Percentiles rank a stretch among this genome's conserved stretches.
phyloP scores from a whole-genome alignment of 176 grass and related monocot species.

The Oryza officinalis region DNA sequence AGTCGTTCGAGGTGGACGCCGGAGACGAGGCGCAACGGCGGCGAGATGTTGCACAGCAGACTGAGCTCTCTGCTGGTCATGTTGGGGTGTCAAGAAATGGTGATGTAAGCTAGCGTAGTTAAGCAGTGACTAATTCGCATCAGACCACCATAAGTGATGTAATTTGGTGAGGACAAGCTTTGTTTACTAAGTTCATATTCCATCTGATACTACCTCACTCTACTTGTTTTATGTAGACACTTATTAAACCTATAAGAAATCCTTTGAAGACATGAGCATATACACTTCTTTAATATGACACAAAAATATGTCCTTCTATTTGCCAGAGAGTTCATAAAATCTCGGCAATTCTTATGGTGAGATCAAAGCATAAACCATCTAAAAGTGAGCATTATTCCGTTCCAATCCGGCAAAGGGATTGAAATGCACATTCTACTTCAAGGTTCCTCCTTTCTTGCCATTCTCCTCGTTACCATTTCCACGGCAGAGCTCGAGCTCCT shows the following conservation, averaged over 20 bases:
- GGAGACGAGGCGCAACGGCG: background rate
- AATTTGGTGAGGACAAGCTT: no score
- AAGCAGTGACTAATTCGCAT: background rate
- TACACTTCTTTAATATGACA: background rate
- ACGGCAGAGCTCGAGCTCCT: constrained; percentile 41
- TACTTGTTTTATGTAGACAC: background rate
- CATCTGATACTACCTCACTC: background rate
- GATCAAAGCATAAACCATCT: background rate
- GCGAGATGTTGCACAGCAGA: background rate
- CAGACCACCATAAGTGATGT: no score
- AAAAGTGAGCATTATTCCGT: background rate
- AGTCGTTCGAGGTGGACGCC: constrained; percentile 53
- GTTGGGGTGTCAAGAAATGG: background rate
- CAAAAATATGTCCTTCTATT: background rate
- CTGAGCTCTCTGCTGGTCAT: background rate
- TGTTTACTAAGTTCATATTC: no score
- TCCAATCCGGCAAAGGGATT: background rate
- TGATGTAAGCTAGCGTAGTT: background rate
- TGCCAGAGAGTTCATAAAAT: constrained; percentile 2
- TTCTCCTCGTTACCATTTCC: background rate
- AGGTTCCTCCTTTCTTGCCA: constrained; percentile 31
- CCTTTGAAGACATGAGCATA: background rate
- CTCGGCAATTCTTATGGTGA: background rate
- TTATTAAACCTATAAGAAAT: background rate
- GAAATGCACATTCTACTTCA: constrained; percentile 33